Evolutionary conservation across 768 basidiomycete genomes (phyloP), one percentile per base, ranked within the genome.

Genomic region (Austroboletus festivus): DNA sequence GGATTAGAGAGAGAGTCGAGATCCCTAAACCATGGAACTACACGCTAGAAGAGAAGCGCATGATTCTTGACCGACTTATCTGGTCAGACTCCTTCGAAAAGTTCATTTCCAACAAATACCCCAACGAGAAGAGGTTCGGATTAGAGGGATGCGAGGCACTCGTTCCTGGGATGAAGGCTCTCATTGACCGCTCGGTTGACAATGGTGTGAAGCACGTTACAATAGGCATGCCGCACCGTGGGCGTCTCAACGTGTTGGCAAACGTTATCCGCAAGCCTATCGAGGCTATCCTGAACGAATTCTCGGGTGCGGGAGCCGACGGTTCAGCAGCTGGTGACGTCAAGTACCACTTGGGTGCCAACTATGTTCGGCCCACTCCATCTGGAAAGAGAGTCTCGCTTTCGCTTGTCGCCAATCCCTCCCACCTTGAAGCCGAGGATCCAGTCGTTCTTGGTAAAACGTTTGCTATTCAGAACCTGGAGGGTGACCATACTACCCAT

Each of bases 41-140:
- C 73, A 90, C 89, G 44, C 81, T 94, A 44, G 96, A 99, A 60
- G 96, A 99, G 75, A 99, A 98, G 72, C 86, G 93, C 40, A 94
- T 98, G 90, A 94, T 99, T 55, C 82, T 99, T 47, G 96, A 99
- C 73, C 90, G 96, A 52, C 86, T 97, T 59, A 97, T 98, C 67
- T 99, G 96, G 96, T 98, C 95, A n/a, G 96, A 98, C 61, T 88
- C 90, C 4, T 98, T 98, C 63, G 96, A 99, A 70, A 93, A 93
- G 63, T 99, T 97, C 79, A 93, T 99, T 54, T 88, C 93, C 19
- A 89, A 83, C 78, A 99, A 98, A 69, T 96, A 91, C 73, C 96
- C 96, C 58, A 99, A 97, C 72, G 96, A 99, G 77, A 99, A 99
- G 72, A 88, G 96, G 40, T 99, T 99, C 70, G 96, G 96, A 69